Conservation (phyloP, 495 filamentous ascomycete genomes). For the Aspergillus leporis region DNA sequence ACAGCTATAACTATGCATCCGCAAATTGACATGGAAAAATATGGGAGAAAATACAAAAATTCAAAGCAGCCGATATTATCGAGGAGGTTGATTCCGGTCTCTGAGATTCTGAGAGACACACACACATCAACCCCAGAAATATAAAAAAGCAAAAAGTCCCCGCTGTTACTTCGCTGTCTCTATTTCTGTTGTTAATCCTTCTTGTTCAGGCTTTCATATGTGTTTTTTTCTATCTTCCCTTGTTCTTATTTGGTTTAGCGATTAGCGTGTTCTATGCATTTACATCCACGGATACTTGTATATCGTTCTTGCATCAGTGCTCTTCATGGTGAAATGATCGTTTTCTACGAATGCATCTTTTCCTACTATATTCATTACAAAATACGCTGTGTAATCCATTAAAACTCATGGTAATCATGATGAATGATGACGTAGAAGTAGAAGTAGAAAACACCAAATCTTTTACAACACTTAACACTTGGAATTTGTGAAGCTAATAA, state of each 20-base stretch:
- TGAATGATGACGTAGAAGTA: too few species aligned
- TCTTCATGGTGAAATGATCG: not conserved
- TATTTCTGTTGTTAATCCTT: not conserved
- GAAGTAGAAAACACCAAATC: too few species aligned
- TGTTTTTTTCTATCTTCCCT: not conserved
- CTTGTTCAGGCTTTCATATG: not conserved
- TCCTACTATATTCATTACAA: too few species aligned
- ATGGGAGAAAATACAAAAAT: too few species aligned
- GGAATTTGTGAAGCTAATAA: too few species aligned
- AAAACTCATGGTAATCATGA: too few species aligned
- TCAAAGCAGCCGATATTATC: not conserved
- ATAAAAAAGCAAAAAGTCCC: not conserved
- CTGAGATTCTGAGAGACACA: not conserved
- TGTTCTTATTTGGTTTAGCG: not conserved
- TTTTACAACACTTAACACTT: too few species aligned
- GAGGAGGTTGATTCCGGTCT: not conserved
- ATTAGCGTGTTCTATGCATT: not conserved
- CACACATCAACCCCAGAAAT: not conserved
- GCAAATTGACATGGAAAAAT: not conserved
- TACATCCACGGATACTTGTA: not conserved
- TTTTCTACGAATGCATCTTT: not conserved
- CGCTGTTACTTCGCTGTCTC: not conserved
- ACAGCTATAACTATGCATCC: not conserved
- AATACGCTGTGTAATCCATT: too few species aligned
- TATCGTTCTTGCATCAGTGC: not conserved